These are phyloP conservation scores for Tylopilus sp. DNA, from an alignment of 1,284 basidiomycete species.

Conservation along the genomic window DNA sequence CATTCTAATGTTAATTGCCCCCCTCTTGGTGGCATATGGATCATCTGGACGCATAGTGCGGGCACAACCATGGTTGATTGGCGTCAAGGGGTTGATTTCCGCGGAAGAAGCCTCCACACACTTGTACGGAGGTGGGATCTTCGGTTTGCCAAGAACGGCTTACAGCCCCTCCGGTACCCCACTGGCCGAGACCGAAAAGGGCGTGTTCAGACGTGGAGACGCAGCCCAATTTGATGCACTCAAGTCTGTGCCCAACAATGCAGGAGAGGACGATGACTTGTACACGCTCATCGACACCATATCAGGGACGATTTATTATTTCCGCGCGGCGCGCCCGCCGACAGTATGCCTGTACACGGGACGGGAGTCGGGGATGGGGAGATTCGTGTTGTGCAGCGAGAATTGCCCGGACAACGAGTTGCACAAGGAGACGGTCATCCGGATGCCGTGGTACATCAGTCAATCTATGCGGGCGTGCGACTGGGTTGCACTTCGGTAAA, in stretches of 20 bases:
- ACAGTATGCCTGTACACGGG: conserved; percentile 25
- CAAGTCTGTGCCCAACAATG: neutral
- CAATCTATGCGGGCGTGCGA: conserved; percentile 18
- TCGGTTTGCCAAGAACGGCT: conserved; percentile 9
- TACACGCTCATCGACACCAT: conserved; percentile 28
- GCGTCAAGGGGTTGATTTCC: conserved; percentile 28
- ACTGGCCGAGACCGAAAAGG: conserved; percentile 9
- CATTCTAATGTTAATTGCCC: conserved; percentile 19
- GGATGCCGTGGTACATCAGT: conserved; percentile 20
- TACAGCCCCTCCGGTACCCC: conserved; percentile 25
- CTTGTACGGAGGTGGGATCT: conserved; percentile 18
- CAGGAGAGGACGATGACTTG: conserved; percentile 9
- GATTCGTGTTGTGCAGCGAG: conserved; percentile 26
- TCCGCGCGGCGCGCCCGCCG: conserved; percentile 20
- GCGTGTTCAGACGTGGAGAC: conserved; percentile 20
- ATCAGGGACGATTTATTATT: conserved; percentile 28
- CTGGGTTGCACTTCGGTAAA: conserved; percentile 17
- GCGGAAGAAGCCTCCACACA: conserved; percentile 17
- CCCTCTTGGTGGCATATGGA: conserved; percentile 18
- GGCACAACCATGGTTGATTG: conserved; percentile 28
- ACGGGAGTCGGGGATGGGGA: conserved; percentile 23
- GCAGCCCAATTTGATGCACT: conserved; percentile 6
- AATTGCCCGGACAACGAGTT: conserved; percentile 18
- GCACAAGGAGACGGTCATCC: conserved; percentile 25
- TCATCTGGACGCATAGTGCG: conserved; percentile 20